These are phyloP conservation scores for Cercophora sp. DNA, from an alignment of 495 filamentous ascomycete species.

Conservation along the genomic window DNA sequence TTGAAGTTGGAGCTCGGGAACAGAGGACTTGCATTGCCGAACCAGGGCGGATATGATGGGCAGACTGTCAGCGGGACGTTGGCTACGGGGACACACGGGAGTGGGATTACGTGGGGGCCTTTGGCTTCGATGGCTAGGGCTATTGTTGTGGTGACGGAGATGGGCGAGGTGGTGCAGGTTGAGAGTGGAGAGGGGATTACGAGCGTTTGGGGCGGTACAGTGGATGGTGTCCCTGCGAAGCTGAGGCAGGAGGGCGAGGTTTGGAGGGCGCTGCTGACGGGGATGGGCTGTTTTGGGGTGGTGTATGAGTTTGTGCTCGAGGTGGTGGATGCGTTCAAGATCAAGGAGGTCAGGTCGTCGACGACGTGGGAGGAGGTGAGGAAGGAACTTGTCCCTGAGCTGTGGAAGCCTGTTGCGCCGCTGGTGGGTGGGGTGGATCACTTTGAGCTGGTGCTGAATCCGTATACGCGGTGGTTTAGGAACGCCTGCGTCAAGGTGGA, in stretches of 20 bases:
- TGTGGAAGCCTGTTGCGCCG: no score
- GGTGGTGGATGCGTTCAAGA: constrained; percentile 7
- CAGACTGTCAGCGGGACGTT: constrained; percentile 13
- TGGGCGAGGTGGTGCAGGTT: constrained; percentile 14
- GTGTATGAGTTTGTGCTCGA: constrained; percentile 11
- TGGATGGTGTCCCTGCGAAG: background rate
- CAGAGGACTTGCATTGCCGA: constrained; percentile 5
- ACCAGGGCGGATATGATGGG: constrained; percentile 17
- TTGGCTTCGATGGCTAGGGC: constrained; percentile 6
- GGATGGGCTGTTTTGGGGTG: constrained; percentile 16
- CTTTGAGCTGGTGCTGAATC: constrained; percentile 17
- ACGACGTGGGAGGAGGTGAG: constrained; percentile 15
- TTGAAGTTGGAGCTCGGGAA: constrained; percentile 9
- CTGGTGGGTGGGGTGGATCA: constrained; percentile 4
- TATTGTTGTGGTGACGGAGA: constrained; percentile 14
- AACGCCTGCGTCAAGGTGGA: constrained; percentile 6
- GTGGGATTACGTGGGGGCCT: constrained; percentile 8
- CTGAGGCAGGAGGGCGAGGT: constrained; percentile 18
- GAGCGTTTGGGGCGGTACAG: constrained; percentile 2
- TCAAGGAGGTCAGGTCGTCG: constrained; percentile 4
- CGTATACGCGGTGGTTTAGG: constrained; percentile 2
- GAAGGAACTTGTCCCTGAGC: no score
- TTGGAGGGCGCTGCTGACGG: constrained; percentile 5
- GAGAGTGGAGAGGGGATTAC: constrained; percentile 8
- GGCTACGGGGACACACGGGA: constrained; percentile 16